phyloP scores from a whole-genome alignment of 768 basidiomycete species.

The Leccinum rimulosum region DNA sequence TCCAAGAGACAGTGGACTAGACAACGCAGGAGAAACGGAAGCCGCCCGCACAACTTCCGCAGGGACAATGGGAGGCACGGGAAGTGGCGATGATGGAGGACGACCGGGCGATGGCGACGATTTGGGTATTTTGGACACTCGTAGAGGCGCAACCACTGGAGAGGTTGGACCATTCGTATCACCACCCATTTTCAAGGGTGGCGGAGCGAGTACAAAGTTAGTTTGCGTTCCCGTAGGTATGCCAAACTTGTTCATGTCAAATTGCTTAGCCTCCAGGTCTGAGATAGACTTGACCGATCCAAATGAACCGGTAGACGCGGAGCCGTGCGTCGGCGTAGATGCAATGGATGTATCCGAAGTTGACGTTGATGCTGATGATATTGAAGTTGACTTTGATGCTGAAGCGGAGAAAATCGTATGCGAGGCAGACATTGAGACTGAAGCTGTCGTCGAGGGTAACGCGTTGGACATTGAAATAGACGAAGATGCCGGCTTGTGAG shows the following conservation, averaged over 20 bases:
- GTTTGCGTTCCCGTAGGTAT: conserved; percentile 1
- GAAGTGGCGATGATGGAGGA: conserved; percentile 18
- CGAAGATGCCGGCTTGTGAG: neutral
- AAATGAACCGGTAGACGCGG: conserved; percentile 12
- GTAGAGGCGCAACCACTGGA: conserved; percentile 23
- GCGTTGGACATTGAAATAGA: conserved; percentile 9
- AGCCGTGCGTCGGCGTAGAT: conserved; percentile 16
- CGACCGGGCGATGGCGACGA: conserved; percentile 15
- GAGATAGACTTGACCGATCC: conserved; percentile 22
- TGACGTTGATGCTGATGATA: conserved; percentile 17
- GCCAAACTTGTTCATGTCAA: conserved; percentile 16
- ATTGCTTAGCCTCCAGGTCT: conserved; percentile 19
- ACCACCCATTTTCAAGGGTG: conserved; percentile 22
- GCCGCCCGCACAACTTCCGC: conserved; percentile 6
- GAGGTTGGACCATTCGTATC: neutral
- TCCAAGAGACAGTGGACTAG: conserved; percentile 13
- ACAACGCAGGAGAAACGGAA: conserved; percentile 12
- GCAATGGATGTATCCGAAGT: conserved; percentile 12
- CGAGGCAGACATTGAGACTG: conserved; percentile 1
- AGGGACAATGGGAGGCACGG: neutral
- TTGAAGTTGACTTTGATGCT: conserved; percentile 14
- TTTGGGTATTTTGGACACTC: conserved; percentile 28
- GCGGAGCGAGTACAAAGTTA: conserved; percentile 24
- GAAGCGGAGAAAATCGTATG: conserved; percentile 10
- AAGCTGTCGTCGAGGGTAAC: neutral